Evolutionary conservation across 345 rosid species (phyloP).

Genomic region (Gossypium herbaceum): DNA sequence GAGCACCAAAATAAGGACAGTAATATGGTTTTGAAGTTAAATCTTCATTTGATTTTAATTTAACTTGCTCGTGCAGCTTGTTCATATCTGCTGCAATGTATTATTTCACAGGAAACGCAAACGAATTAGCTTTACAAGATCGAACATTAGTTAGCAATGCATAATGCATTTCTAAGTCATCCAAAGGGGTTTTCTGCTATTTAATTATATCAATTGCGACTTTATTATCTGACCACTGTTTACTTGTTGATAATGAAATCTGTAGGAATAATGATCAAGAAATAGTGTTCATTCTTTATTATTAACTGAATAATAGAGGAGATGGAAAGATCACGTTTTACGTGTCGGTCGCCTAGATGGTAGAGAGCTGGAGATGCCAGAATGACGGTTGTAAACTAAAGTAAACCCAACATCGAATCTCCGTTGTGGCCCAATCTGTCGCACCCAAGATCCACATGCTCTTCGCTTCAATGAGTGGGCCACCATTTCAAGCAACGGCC

Average conservation of each 20-base stretch:
- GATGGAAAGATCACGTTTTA: no score
- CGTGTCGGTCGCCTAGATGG: no score
- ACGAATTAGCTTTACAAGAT: not conserved
- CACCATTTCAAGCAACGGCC: not conserved
- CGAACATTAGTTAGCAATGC: not conserved
- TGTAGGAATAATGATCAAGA: not conserved
- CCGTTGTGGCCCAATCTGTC: no score
- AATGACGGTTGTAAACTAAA: no score
- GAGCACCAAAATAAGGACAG: constrained; percentile 17
- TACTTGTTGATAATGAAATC: not conserved
- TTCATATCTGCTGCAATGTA: constrained; percentile 6
- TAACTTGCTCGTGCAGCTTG: constrained; percentile 14
- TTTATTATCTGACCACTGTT: not conserved
- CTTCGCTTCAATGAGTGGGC: not conserved
- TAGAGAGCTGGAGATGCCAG: no score
- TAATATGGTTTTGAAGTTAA: constrained; percentile 18
- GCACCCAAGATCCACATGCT: no score
- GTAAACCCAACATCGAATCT: no score
- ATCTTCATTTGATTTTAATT: not conserved
- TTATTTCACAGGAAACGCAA: not conserved
- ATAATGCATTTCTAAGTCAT: not conserved
- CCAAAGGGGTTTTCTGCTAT: not conserved
- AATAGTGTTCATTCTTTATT: no score
- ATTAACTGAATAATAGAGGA: no score
- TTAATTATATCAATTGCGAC: not conserved